Evolutionary conservation across 345 rosid genomes (phyloP).

Genomic region (Mercurialis annua): DNA sequence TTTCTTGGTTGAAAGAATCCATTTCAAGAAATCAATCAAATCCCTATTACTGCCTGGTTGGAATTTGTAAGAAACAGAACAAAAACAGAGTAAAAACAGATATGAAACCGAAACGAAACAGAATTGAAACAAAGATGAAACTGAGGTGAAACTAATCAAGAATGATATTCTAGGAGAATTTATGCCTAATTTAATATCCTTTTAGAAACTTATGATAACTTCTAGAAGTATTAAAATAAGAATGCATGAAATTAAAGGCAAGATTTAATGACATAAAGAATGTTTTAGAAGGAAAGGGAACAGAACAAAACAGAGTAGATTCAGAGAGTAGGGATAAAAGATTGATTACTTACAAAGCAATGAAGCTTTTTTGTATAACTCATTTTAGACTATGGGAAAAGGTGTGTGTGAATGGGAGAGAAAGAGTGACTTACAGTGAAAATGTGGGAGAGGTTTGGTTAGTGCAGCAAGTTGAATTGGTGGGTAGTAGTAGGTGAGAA

Average conservation of each 20-base stretch:
- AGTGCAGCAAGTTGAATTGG: conserved; percentile 37
- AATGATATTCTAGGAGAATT: neutral
- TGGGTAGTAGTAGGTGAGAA: conserved; percentile 38
- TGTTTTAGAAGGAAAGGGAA: conserved; percentile 10
- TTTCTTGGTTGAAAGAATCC: conserved; percentile 53
- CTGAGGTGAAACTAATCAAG: conserved; percentile 1
- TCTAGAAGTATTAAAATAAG: neutral
- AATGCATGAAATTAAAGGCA: neutral
- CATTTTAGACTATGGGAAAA: conserved; percentile 18
- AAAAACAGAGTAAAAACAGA: conserved; percentile 4
- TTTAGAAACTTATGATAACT: neutral
- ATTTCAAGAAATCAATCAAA: conserved; percentile 16
- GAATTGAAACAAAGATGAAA: neutral
- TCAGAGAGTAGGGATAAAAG: neutral
- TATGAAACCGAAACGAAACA: too few relatives aligned
- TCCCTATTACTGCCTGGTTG: neutral
- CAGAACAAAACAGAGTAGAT: conserved; percentile 6
- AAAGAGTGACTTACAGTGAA: conserved; percentile 27
- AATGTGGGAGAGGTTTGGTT: conserved; percentile 27
- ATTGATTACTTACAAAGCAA: conserved; percentile 3
- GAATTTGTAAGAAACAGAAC: conserved; percentile 7
- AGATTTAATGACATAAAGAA: neutral
- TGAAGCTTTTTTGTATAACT: conserved; percentile 13
- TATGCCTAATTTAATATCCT: neutral
- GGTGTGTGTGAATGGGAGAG: conserved; percentile 11